Conservation (phyloP, 768 basidiomycete genomes). For the Psilocybe subaeruginosa region DNA sequence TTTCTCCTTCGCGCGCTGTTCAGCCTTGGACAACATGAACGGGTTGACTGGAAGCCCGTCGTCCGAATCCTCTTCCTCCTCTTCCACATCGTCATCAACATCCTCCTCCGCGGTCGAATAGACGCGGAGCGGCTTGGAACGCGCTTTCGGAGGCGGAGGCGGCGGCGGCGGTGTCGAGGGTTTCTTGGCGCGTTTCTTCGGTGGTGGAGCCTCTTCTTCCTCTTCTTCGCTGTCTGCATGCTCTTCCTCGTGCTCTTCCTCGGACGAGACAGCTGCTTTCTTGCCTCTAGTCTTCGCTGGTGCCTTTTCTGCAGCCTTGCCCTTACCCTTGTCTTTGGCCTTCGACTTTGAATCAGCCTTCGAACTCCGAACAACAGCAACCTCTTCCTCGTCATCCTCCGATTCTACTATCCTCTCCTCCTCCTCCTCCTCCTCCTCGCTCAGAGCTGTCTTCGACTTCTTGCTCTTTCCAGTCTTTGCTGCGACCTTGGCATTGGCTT, state of each 20-base stretch:
- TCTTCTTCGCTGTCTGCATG: slow-evolving; percentile 1
- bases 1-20: slow-evolving; percentile 6
- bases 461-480: background rate
- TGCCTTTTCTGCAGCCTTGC: too few relatives aligned
- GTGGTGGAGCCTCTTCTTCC: slow-evolving; percentile 18
- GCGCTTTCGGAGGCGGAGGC: slow-evolving; percentile 4
- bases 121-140: slow-evolving; percentile 15
- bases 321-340: too few relatives aligned
- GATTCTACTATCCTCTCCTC: slow-evolving; percentile 12
- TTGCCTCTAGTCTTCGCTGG: background rate
- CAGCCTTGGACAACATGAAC: slow-evolving; percentile 4
- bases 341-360: too few relatives aligned
- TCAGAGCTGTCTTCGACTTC: background rate
- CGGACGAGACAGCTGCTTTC: slow-evolving; percentile 1
- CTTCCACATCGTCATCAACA: slow-evolving; percentile 15
- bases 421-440: background rate
- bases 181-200: slow-evolving; percentile 5
- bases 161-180: slow-evolving; percentile 4
- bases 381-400: slow-evolving; percentile 17
- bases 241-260: slow-evolving; percentile 20
- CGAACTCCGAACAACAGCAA: background rate
- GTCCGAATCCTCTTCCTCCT: slow-evolving; percentile 15
- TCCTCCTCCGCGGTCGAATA: slow-evolving; percentile 10
- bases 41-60: slow-evolving; percentile 12
- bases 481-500: background rate